Base-by-base conservation (phyloP, 441 rosid species). In the Corymbia calophylla region DNA sequence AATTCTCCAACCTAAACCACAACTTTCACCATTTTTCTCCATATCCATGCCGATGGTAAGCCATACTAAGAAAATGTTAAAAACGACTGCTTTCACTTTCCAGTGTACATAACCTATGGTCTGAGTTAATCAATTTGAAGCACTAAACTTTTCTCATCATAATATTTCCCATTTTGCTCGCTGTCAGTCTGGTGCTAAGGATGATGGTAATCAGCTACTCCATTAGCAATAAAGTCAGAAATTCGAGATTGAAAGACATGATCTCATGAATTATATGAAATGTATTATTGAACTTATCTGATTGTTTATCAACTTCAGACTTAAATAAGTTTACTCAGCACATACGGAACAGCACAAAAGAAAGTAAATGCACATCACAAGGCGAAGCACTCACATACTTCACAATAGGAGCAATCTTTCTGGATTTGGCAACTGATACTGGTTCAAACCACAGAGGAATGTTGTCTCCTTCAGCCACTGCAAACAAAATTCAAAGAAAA, bases 401-500 rank as follows among this genome's bases (percentile, higher is more conserved):
- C 86, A 91, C 96, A 87, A 97, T 39, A 5, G 98, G 90, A 88
- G 92, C 92, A 80, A 98, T 95, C 91, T 96, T 93, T 89, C 54
- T 91, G 23, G 99, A 97, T 92, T 98, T 98, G 77, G 94, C 93
- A 84, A 97, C 93, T 1, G 99, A 98, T 82, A 98, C 99, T 0
- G 99, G 99, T 91, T 98, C 99, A 92, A 96, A 98, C 98, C 99
- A 97, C 31, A 98, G 92, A 64, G 98, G 98, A 86, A 94, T 91
- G 62, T 93, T 91, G 60, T 73, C 91, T 90, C 93, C 94, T 87
- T 94, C 95, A 54, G 97, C 97, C 95, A 96, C 98, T 96, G 96
- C 85, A 32, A 86, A 87, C 88, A 92, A 48, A 62, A 23, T 44
- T 27, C 44, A 84, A 53, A 66, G 88, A 88, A 88, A 13, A 53